Percentiles rank a stretch among this genome's conserved stretches.
phyloP scores from a whole-genome alignment of 2,329 filamentous ascomycete genomes.

The Pseudocercospora pini-densiflorae region DNA sequence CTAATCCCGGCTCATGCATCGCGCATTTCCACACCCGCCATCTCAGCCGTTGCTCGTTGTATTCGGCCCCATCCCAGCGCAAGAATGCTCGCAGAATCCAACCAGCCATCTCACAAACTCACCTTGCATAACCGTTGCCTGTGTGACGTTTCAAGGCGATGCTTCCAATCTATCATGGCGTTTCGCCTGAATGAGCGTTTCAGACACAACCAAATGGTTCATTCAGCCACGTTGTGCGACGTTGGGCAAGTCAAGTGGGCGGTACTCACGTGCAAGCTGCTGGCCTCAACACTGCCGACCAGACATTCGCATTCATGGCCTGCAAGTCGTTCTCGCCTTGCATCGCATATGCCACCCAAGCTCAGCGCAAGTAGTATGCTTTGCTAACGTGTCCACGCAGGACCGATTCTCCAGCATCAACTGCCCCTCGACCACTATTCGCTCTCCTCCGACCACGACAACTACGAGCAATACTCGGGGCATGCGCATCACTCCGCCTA shows the following conservation, averaged over 20 bases:
- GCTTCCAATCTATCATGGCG: slow-evolving; percentile 9
- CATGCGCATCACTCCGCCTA: slow-evolving; percentile 52
- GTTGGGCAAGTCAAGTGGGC: slow-evolving; percentile 26
- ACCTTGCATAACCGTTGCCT: slow-evolving; percentile 22
- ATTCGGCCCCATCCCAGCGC: not conserved
- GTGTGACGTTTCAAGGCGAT: slow-evolving; percentile 21
- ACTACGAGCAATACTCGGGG: slow-evolving; percentile 49
- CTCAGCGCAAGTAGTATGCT: slow-evolving; percentile 21
- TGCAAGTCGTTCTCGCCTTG: slow-evolving; percentile 22
- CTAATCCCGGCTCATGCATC: slow-evolving; percentile 31
- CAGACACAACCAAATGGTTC: slow-evolving; percentile 14
- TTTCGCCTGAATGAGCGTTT: slow-evolving; percentile 13
- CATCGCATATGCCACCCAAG: slow-evolving; percentile 16
- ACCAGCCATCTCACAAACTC: slow-evolving; percentile 17
- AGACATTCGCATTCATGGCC: not conserved
- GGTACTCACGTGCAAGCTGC: slow-evolving; percentile 28
- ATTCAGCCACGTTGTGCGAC: slow-evolving; percentile 31
- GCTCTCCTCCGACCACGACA: slow-evolving; percentile 50
- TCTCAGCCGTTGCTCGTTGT: slow-evolving; percentile 6
- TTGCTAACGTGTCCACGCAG: slow-evolving; percentile 48
- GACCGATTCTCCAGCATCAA: slow-evolving; percentile 51
- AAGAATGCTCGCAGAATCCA: slow-evolving; percentile 8
- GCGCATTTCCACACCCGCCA: slow-evolving; percentile 21
- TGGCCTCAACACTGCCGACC: slow-evolving; percentile 1
- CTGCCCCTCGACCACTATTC: slow-evolving; percentile 48